A percentile compares a stretch with the other conserved stretches of the same genome.
Evolutionary conservation across 345 rosid species (phyloP).

Genomic region (Corymbia maculata): DNA sequence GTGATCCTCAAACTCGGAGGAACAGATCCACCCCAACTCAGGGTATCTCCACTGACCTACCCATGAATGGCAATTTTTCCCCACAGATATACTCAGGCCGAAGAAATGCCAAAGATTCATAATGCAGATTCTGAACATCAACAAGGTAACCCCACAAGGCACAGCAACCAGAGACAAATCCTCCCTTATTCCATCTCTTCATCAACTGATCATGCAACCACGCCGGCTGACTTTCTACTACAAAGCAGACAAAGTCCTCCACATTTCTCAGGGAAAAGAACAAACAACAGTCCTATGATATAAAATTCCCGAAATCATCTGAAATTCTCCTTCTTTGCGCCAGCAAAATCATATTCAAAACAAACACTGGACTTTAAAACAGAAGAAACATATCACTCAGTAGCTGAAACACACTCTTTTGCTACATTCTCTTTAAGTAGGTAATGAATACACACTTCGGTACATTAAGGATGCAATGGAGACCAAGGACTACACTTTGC

Average conservation of each 20-base stretch:
- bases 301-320: not conserved
- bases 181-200: not conserved
- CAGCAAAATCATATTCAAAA: not conserved
- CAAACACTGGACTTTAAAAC: not conserved
- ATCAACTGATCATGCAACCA: not conserved
- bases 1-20: not conserved
- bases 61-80: not conserved
- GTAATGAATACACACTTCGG: not conserved
- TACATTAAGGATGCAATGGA: not conserved
- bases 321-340: not conserved
- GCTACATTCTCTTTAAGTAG: not conserved
- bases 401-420: not conserved
- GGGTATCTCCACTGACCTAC: not conserved
- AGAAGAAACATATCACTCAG: not conserved
- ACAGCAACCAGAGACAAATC: not conserved
- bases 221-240: not conserved
- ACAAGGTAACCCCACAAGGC: not conserved
- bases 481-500: not conserved
- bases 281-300: not conserved
- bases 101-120: not conserved
- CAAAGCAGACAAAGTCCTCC: not conserved
- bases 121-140: not conserved
- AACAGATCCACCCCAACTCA: not conserved
- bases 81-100: not conserved
- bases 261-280: not conserved